These are phyloP conservation scores for Sapria himalayana DNA, from an alignment of 345 rosid genomes.

Conservation along the genomic window DNA sequence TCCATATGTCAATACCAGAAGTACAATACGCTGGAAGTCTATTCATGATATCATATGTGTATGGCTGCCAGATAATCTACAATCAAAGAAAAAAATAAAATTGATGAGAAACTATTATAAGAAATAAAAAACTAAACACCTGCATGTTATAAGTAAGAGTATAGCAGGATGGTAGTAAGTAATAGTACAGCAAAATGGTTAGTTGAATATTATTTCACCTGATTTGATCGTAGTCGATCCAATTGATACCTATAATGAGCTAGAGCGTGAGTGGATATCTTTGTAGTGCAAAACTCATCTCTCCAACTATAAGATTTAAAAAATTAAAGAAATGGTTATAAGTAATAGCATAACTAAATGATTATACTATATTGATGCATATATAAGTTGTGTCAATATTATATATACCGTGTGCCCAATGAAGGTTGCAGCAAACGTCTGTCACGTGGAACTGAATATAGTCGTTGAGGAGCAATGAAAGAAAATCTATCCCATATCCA, in stretches of 20 bases:
- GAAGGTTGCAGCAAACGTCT: not conserved
- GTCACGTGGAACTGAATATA: not conserved
- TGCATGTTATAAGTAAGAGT: no score
- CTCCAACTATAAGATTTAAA: not conserved
- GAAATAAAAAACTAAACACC: no score
- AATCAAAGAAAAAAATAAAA: no score
- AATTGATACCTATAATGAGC: constrained; percentile 1
- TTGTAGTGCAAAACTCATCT: not conserved
- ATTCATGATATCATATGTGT: constrained; percentile 1
- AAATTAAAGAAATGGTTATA: not conserved
- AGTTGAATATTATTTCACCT: constrained; percentile 1
- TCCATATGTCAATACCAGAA: not conserved
- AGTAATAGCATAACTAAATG: not conserved
- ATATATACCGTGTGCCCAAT: constrained; percentile 3
- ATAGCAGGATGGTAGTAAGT: not conserved
- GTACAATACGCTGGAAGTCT: not conserved
- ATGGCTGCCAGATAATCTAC: constrained; percentile 7
- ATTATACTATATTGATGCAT: not conserved
- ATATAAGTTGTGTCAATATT: not conserved
- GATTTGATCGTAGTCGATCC: constrained; percentile 3
- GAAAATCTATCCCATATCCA: constrained; percentile 2
- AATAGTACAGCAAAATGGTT: not conserved
- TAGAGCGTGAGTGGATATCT: constrained; percentile 1
- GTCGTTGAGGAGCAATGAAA: not conserved
- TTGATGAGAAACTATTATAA: not conserved